Evolutionary conservation across 2,329 filamentous ascomycete genomes (phyloP).

Genomic region (Apiospora pterosperma): DNA sequence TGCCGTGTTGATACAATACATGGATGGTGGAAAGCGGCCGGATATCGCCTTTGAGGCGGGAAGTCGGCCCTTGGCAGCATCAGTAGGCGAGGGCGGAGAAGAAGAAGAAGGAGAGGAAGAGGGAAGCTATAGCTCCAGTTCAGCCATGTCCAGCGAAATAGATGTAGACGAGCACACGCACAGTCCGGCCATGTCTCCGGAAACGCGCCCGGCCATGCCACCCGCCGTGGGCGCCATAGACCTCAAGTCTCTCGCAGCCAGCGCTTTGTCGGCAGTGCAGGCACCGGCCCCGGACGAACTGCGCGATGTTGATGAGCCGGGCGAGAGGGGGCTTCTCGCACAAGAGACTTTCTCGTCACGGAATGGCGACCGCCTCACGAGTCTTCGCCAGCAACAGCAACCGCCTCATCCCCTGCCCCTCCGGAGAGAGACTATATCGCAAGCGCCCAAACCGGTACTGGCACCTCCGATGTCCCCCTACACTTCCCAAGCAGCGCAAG

Average conservation of each 20-base stretch:
- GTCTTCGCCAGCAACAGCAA: neutral
- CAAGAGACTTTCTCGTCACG: neutral
- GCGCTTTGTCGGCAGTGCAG: slow-evolving; percentile 4
- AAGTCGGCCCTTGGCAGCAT: slow-evolving; percentile 47
- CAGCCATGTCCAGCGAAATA: slow-evolving; percentile 1
- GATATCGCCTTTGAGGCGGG: slow-evolving; percentile 61
- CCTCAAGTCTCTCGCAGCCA: slow-evolving; percentile 8
- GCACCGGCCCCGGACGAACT: neutral
- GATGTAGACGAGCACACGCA: slow-evolving; percentile 10
- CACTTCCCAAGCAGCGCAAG: slow-evolving; percentile 19
- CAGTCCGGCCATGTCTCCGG: slow-evolving; percentile 29
- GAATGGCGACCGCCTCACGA: neutral
- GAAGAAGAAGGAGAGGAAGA: slow-evolving; percentile 21
- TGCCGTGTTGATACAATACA: slow-evolving; percentile 62
- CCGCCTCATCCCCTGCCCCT: neutral
- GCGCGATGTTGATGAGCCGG: neutral
- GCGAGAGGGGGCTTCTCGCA: neutral
- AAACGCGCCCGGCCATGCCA: slow-evolving; percentile 13
- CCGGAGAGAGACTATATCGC: neutral
- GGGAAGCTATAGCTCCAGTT: slow-evolving; percentile 6
- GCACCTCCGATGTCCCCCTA: slow-evolving; percentile 27
- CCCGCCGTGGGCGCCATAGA: neutral
- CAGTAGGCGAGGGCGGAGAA: slow-evolving; percentile 36
- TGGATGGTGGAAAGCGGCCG: slow-evolving; percentile 61
- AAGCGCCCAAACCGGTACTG: slow-evolving; percentile 18